Conservation (phyloP, 1,284 basidiomycete genomes). For the Takashimella koratensis region DNA sequence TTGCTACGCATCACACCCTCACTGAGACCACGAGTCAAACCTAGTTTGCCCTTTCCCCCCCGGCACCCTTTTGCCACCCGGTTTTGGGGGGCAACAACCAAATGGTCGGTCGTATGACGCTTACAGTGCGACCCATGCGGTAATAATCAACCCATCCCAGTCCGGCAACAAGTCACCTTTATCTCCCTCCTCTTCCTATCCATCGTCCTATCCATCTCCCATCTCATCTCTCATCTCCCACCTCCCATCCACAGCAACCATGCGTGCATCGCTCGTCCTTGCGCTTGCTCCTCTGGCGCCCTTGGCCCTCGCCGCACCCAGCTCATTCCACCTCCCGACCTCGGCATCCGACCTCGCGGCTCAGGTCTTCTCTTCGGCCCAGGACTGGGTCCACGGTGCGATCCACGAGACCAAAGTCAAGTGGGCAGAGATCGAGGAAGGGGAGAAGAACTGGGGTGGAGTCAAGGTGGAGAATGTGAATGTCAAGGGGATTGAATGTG, state of each 20-base stretch:
- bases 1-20: neutral
- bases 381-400: slow-evolving; percentile 26
- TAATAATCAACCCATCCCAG: too few relatives aligned
- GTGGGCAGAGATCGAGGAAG: slow-evolving; percentile 48
- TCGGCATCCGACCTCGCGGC: slow-evolving; percentile 19
- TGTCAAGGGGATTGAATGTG: slow-evolving; percentile 60
- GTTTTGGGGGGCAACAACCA: too few relatives aligned
- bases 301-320: slow-evolving; percentile 20
- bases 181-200: neutral
- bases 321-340: slow-evolving; percentile 20
- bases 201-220: neutral
- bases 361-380: slow-evolving; percentile 28
- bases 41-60: neutral
- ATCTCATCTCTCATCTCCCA: too few relatives aligned
- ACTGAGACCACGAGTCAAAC: neutral
- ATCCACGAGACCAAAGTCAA: slow-evolving; percentile 18
- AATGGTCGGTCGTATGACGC: too few relatives aligned
- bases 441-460: slow-evolving; percentile 46
- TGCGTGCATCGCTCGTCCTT: neutral
- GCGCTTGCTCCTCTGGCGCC: neutral
- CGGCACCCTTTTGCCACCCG: neutral
- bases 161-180: neutral
- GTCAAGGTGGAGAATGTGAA: slow-evolving; percentile 52
- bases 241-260: neutral
- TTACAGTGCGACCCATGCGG: too few relatives aligned